Percentiles rank a stretch among this genome's conserved stretches.
Evolutionary conservation across 1,284 basidiomycete genomes (phyloP).

Genomic region (Apiotrichum veenhuisii): DNA sequence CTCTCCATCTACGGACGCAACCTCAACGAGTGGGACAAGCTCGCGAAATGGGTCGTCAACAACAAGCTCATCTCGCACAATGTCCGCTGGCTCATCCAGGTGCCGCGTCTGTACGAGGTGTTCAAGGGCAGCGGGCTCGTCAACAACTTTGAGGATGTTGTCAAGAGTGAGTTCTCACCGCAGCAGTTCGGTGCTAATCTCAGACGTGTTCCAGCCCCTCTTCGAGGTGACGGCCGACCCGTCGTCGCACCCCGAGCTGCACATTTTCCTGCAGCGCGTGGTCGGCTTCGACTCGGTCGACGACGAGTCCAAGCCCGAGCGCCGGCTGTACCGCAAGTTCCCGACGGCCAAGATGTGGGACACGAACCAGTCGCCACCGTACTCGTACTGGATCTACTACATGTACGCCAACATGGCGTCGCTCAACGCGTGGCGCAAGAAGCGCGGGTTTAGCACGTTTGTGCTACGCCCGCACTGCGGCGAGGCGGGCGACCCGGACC

Average conservation of each 20-base stretch:
- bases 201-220: slow-evolving; percentile 88
- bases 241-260: slow-evolving; percentile 82
- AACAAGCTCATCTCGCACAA: slow-evolving; percentile 95
- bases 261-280: slow-evolving; percentile 92
- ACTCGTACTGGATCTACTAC: slow-evolving; percentile 96
- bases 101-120: slow-evolving; percentile 92
- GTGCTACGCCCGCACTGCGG: slow-evolving; percentile 96
- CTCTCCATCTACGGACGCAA: slow-evolving; percentile 86
- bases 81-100: slow-evolving; percentile 95
- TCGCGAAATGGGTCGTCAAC: slow-evolving; percentile 93
- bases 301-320: slow-evolving; percentile 92
- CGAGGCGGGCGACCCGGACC: slow-evolving; percentile 97
- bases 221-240: slow-evolving; percentile 97
- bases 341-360: slow-evolving; percentile 91
- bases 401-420: slow-evolving; percentile 96
- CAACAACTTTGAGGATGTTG: slow-evolving; percentile 84
- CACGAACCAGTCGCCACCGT: slow-evolving; percentile 83
- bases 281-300: slow-evolving; percentile 97
- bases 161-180: slow-evolving; percentile 76
- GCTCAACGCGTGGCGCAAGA: slow-evolving; percentile 84
- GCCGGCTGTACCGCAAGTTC: slow-evolving; percentile 90
- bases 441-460: slow-evolving; percentile 92
- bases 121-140: slow-evolving; percentile 89
- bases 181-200: no score
- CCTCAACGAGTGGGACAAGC: slow-evolving; percentile 89